phyloP scores from a whole-genome alignment of 257 asterid species.

The Forsythia viridissima region DNA sequence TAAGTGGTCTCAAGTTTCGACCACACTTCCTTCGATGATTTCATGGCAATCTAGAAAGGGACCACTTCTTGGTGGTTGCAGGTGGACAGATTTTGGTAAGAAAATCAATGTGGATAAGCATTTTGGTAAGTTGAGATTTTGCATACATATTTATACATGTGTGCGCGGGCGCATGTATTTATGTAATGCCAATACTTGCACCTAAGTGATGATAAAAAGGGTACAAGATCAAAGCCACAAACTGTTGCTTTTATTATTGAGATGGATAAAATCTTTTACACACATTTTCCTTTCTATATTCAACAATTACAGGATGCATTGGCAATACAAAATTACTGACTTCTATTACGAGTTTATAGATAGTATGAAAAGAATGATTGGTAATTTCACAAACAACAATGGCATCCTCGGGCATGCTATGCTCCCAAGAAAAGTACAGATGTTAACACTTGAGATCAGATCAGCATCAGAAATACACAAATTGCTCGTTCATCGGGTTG shows the following conservation, averaged over 20 bases:
- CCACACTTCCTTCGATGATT: too few species aligned
- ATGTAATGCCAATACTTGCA: background rate
- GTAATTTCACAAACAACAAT: constrained; percentile 11
- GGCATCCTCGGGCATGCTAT: background rate
- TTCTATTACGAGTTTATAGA: background rate
- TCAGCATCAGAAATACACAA: constrained; percentile 1
- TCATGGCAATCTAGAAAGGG: too few species aligned
- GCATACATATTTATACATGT: too few species aligned
- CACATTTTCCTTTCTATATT: background rate
- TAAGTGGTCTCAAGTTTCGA: too few species aligned
- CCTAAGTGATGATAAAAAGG: background rate
- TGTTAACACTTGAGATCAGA: background rate
- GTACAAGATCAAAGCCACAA: constrained; percentile 4
- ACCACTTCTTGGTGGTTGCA: too few species aligned
- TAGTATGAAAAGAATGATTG: constrained; percentile 14
- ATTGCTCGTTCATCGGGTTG: background rate
- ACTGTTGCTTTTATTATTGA: background rate
- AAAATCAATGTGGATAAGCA: too few species aligned
- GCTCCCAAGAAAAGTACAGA: constrained; percentile 4
- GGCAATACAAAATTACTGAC: background rate
- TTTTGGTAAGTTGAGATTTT: too few species aligned
- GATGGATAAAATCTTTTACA: constrained; percentile 5
- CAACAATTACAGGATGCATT: background rate
- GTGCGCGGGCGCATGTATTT: background rate
- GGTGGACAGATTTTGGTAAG: too few species aligned